Conservation (phyloP, 345 rosid species). For the Pelargonium nanum region DNA sequence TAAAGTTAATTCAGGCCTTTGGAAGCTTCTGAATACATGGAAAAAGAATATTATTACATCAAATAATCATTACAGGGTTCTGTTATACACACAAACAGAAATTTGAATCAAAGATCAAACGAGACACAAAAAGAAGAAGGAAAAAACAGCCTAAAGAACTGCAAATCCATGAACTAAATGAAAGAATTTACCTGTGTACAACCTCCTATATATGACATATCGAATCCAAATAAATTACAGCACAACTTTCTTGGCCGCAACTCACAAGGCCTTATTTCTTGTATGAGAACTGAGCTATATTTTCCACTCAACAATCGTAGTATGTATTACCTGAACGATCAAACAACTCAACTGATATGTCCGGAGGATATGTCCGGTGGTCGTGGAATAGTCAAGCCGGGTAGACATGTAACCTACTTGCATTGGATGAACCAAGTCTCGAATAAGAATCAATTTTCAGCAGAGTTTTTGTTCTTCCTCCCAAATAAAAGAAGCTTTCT, state of each 20-base stretch:
- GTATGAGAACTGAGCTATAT: slow-evolving; percentile 7
- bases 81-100: slow-evolving; percentile 6
- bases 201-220: slow-evolving; percentile 1
- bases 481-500: slow-evolving; percentile 87
- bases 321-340: neutral
- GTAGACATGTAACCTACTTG: neutral
- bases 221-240: slow-evolving; percentile 17
- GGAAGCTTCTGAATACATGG: too few relatives aligned
- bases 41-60: neutral
- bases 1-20: too few relatives aligned
- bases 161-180: neutral
- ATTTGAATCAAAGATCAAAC: neutral
- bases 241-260: slow-evolving; percentile 17
- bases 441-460: slow-evolving; percentile 15
- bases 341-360: neutral
- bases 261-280: slow-evolving; percentile 26
- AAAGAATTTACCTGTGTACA: slow-evolving; percentile 11
- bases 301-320: slow-evolving; percentile 3
- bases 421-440: too few relatives aligned
- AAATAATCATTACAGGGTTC: slow-evolving; percentile 2
- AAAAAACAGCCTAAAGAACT: neutral
- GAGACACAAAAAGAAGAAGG: neutral
- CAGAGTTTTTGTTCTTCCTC: slow-evolving; percentile 30
- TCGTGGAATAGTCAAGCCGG: slow-evolving; percentile 7
- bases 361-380: neutral